Evolutionary conservation across 805 yeast genomes (phyloP), one percentile per base, ranked within the genome.

Genomic region (Sugiyamaella qingdaonensis): DNA sequence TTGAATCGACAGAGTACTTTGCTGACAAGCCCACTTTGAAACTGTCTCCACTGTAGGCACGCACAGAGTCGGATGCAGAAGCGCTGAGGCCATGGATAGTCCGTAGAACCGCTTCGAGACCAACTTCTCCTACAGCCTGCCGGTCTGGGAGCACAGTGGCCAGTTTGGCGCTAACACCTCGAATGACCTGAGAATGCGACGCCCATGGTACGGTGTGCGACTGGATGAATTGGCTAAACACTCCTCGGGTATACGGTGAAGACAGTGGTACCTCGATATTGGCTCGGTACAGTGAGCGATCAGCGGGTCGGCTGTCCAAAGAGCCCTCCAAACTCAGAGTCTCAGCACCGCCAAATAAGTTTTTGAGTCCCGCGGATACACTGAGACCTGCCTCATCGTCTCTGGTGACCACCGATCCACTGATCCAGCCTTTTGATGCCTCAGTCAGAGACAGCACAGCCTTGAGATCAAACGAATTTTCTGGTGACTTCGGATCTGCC

Each of bases 291-390:
- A 80, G 73, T 1, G 79, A 73, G 53, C 73, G 70, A 1, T 77
- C 77, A 50, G 78, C 71, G 10, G 82, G 79, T 24, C 81, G 81
- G 21, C 76, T 68, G 9, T 41, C 57, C 16, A 54, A 53, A 11
- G 78, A 79, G 58, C 78, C 73, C 52, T 78, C 78, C 18, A 81
- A 54, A 7, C 43, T 41, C n/a, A 84, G 59, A 7, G 70, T 67
- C 64, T 83, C 88, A 27, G 83, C 86, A 10, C 83, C 84, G 13
- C 84, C 85, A 60, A 82, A 75, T 9, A 79, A 69, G 61, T 82
- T 84, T 18, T 73, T 64, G 55, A 73, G 73, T 69, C 80, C 88
- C 54, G 87, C 79, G 34, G 85, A 14, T 9, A 51, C 41, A 10
- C 16, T 45, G 34, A 54, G 16, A 1, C 57, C 57, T 4, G 56